Conservation (phyloP, 108 stramenopile species). For the Nitzschia sp. region DNA sequence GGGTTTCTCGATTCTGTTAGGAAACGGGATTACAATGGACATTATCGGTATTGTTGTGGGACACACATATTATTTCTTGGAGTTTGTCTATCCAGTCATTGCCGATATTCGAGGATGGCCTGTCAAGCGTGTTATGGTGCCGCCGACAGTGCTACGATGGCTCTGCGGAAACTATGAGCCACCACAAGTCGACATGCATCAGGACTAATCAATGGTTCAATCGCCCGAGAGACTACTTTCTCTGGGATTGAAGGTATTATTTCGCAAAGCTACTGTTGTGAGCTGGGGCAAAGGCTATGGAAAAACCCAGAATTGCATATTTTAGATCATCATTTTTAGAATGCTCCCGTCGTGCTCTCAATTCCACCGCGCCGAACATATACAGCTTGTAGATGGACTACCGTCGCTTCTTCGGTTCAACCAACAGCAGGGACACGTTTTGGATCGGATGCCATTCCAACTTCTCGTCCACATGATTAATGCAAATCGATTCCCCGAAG, state of each 20-base stretch:
- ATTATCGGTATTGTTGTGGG: slow-evolving; percentile 96
- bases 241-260: too few species aligned
- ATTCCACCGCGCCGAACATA: slow-evolving; percentile 67
- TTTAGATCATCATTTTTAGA: too few species aligned
- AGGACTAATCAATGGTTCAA: too few species aligned
- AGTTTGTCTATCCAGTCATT: slow-evolving; percentile 94
- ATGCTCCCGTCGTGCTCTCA: too few species aligned
- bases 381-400: slow-evolving; percentile 29
- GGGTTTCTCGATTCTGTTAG: slow-evolving; percentile 82
- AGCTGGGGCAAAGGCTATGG: too few species aligned
- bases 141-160: slow-evolving; percentile 75
- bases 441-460: slow-evolving; percentile 49
- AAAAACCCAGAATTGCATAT: too few species aligned
- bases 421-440: slow-evolving; percentile 81
- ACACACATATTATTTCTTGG: slow-evolving; percentile 96
- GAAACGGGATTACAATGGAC: slow-evolving; percentile 81
- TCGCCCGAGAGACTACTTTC: too few species aligned
- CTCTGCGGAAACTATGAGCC: slow-evolving; percentile 66
- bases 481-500: slow-evolving; percentile 75
- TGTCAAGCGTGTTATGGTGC: slow-evolving; percentile 72
- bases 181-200: slow-evolving; percentile 16
- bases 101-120: slow-evolving; percentile 93
- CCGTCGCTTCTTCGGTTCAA: slow-evolving; percentile 54
- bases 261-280: too few species aligned
- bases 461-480: slow-evolving; percentile 77